A percentile compares a stretch with the other conserved stretches of the same genome.
Evolutionary conservation across 352 stramenopile genomes (phyloP).

Genomic region (Lagenidium giganteum): DNA sequence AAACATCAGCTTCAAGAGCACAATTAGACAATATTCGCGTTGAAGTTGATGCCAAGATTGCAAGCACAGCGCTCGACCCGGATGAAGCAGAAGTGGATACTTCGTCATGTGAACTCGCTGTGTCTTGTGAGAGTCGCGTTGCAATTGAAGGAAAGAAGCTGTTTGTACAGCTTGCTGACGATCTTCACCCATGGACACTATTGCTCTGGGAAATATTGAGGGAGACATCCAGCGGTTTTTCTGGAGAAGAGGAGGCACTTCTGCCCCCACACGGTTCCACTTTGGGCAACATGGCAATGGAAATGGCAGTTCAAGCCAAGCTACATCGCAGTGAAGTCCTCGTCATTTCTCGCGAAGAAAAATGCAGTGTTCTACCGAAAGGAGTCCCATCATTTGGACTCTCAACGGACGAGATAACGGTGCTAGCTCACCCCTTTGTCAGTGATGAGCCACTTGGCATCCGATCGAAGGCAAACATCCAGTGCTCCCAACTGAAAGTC

Average conservation of each 20-base stretch:
- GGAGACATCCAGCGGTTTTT: background rate
- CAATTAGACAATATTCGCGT: background rate
- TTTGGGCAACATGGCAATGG: slow-evolving; percentile 17
- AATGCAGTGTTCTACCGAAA: slow-evolving; percentile 37
- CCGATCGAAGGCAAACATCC: slow-evolving; percentile 59
- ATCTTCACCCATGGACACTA: slow-evolving; percentile 7
- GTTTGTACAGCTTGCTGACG: background rate
- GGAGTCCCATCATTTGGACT: slow-evolving; percentile 42
- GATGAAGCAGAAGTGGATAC: background rate
- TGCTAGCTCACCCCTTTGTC: slow-evolving; percentile 50
- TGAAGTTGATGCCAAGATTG: background rate
- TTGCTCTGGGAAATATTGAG: background rate
- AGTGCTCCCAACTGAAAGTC: slow-evolving; percentile 50
- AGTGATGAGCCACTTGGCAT: slow-evolving; percentile 44
- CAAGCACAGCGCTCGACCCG: too few relatives aligned
- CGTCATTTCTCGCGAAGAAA: slow-evolving; percentile 22
- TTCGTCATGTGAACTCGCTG: background rate
- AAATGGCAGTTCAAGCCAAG: slow-evolving; percentile 65
- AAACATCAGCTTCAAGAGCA: background rate
- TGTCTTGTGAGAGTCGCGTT: slow-evolving; percentile 1
- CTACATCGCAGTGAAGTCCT: slow-evolving; percentile 35
- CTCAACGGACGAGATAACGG: slow-evolving; percentile 44
- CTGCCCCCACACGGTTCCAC: background rate
- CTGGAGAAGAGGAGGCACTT: background rate
- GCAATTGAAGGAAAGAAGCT: slow-evolving; percentile 6